Conservation (phyloP, 2,329 filamentous ascomycete species). For the Diaporthe caulivora region DNA sequence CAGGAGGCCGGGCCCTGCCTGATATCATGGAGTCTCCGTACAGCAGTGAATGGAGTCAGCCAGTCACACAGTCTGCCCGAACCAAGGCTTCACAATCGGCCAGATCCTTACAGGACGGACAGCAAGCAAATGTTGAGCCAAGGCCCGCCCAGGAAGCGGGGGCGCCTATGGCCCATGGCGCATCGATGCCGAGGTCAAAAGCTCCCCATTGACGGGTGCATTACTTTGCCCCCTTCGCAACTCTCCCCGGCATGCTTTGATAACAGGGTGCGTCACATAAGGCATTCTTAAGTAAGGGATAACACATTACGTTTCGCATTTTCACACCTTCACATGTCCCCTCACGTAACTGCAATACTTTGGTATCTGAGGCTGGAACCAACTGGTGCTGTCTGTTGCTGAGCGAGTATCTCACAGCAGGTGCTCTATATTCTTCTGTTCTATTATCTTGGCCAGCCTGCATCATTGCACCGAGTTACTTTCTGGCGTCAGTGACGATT, state of each 20-base stretch:
- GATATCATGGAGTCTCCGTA: neutral
- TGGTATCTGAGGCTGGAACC: neutral
- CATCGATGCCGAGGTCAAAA: neutral
- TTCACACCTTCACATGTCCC: neutral
- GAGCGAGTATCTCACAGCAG: neutral
- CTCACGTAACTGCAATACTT: too few relatives aligned
- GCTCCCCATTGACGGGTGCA: neutral
- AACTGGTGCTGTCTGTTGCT: neutral
- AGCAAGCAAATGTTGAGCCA: neutral
- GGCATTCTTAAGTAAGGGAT: slow-evolving; percentile 17
- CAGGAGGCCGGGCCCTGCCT: too few relatives aligned
- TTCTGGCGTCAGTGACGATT: neutral
- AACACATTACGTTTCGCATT: neutral
- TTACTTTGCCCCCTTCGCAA: neutral
- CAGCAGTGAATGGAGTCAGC: neutral
- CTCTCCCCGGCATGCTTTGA: neutral
- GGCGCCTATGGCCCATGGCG: neutral
- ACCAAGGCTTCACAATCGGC: neutral
- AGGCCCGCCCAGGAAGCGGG: neutral
- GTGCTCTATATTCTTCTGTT: neutral
- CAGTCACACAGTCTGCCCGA: neutral
- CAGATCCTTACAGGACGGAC: neutral
- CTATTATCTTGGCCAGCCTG: too few relatives aligned
- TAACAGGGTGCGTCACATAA: slow-evolving; percentile 13
- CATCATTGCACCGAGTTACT: neutral